These are phyloP conservation scores for Melaleuca quinquenervia DNA, from an alignment of 345 rosid genomes.

Conservation along the genomic window DNA sequence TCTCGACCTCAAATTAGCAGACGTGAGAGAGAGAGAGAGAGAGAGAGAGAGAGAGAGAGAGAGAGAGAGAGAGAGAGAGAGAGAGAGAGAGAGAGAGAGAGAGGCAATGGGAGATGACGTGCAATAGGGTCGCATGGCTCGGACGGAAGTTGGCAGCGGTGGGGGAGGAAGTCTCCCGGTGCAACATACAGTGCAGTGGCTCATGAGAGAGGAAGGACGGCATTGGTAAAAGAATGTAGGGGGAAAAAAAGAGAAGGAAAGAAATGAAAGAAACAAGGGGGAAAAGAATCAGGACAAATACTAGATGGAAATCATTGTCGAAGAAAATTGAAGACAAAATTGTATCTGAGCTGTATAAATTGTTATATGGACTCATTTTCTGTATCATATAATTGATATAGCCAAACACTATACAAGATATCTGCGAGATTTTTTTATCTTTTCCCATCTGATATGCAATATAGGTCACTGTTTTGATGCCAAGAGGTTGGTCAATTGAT, in stretches of 20 bases:
- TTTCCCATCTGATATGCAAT: background rate
- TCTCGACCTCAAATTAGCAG: background rate
- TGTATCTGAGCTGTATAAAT: background rate
- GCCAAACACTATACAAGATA: background rate
- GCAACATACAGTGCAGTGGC: background rate
- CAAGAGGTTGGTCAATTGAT: background rate
- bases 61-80: background rate
- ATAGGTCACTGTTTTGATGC: background rate
- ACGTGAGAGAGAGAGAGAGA: background rate
- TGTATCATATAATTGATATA: background rate
- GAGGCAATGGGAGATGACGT: background rate
- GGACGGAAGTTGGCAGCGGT: background rate
- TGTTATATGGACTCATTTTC: background rate
- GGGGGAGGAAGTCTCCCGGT: background rate
- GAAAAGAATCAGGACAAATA: background rate
- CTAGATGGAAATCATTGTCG: background rate
- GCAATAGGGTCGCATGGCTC: background rate
- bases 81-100: background rate
- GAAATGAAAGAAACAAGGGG: background rate
- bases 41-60: background rate
- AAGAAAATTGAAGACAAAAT: background rate
- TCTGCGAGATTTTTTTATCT: background rate
- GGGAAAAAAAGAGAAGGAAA: background rate
- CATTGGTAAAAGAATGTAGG: background rate
- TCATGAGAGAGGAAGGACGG: background rate